These are phyloP conservation scores for Fusarium abutilonis DNA, from an alignment of 2,329 filamentous ascomycete genomes.

Conservation along the genomic window DNA sequence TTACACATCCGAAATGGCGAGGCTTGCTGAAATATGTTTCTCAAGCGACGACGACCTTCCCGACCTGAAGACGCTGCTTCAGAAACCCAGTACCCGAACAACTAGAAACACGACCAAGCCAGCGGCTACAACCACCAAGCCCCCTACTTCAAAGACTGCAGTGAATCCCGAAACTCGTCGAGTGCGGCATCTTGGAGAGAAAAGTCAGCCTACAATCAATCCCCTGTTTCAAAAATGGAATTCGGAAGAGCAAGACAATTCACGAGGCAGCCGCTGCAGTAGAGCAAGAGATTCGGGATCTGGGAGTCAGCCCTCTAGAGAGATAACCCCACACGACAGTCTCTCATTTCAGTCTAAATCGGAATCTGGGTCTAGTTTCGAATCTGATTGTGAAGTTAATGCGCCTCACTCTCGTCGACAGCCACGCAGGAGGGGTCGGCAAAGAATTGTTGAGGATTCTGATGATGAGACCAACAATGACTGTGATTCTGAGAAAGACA, in stretches of 20 bases:
- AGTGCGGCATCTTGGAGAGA: constrained; percentile 47
- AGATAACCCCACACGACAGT: constrained; percentile 3
- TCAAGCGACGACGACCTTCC: constrained; percentile 57
- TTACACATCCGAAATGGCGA: constrained; percentile 41
- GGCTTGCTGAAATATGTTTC: constrained; percentile 44
- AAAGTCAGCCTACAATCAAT: constrained; percentile 39
- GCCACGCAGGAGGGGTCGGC: constrained; percentile 17
- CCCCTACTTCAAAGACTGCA: constrained; percentile 41
- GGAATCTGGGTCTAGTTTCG: background rate
- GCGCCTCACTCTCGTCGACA: constrained; percentile 14
- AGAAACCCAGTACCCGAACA: constrained; percentile 26
- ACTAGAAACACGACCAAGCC: constrained; percentile 21
- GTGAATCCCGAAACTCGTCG: constrained; percentile 43
- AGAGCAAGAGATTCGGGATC: constrained; percentile 3
- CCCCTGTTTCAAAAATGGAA: constrained; percentile 50
- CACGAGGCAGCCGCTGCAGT: background rate
- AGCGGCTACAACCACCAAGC: constrained; percentile 22
- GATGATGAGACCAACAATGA: constrained; percentile 26
- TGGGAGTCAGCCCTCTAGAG: constrained; percentile 8
- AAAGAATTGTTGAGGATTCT: constrained; percentile 32
- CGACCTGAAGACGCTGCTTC: constrained; percentile 49
- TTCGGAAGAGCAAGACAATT: constrained; percentile 33
- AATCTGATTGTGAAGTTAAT: constrained; percentile 20
- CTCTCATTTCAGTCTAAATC: background rate
- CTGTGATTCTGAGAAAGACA: constrained; percentile 26